Conservation (phyloP, 352 stramenopile genomes). For the Globisporangium abappressorium region DNA sequence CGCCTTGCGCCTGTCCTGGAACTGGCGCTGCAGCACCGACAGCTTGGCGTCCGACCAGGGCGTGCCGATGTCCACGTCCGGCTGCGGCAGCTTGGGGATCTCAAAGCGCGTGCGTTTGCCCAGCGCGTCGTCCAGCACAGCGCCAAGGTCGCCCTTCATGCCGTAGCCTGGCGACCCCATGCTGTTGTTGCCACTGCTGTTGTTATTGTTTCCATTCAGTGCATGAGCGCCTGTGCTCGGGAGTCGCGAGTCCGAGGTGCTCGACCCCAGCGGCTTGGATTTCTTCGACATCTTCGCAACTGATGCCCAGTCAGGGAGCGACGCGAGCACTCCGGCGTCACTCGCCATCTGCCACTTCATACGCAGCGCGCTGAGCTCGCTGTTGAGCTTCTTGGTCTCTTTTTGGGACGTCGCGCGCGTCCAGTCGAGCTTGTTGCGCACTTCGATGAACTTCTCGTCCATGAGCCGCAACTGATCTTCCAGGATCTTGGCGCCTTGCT, state of each 20-base stretch:
- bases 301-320: conserved; percentile 46
- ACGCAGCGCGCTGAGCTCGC: conserved; percentile 55
- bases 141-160: conserved; percentile 6
- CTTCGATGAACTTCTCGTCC: conserved; percentile 96
- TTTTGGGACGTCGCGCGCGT: conserved; percentile 84
- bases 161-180: conserved; percentile 15
- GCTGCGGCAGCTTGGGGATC: conserved; percentile 76
- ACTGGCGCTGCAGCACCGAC: conserved; percentile 37
- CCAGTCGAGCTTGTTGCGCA: conserved; percentile 96
- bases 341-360: conserved; percentile 79
- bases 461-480: conserved; percentile 96
- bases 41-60: conserved; percentile 79
- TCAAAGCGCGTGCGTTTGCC: conserved; percentile 41
- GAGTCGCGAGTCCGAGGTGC: conserved; percentile 54
- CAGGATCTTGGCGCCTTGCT: conserved; percentile 92
- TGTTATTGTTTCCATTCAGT: conserved; percentile 16
- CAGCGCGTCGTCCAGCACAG: conserved; percentile 31
- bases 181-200: conserved; percentile 26
- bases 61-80: conserved; percentile 49
- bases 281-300: conserved; percentile 31
- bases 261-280: conserved; percentile 36
- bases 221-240: conserved; percentile 12
- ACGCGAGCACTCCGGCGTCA: conserved; percentile 40
- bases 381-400: conserved; percentile 70
- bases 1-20: conserved; percentile 34